These are phyloP conservation scores for Secale cereale DNA, from an alignment of 176 grass and related monocot species.

Conservation along the genomic window DNA sequence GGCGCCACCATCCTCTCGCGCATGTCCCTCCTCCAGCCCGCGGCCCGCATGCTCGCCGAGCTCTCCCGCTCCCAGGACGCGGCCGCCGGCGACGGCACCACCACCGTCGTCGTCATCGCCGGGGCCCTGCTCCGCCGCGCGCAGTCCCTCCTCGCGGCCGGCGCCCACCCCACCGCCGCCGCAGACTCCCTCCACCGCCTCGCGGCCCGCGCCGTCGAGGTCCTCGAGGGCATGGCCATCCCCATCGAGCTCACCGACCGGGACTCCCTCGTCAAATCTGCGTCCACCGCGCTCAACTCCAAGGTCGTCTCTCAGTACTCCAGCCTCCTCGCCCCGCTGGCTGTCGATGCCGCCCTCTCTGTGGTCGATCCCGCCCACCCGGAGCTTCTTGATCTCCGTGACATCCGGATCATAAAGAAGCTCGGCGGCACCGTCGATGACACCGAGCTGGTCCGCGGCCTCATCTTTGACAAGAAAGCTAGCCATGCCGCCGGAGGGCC, in stretches of 20 bases:
- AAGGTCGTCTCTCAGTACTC: constrained; percentile 95
- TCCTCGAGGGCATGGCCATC: neutral
- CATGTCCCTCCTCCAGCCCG: neutral
- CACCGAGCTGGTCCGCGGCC: constrained; percentile 66
- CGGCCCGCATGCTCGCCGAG: neutral
- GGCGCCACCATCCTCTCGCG: neutral
- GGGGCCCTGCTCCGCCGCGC: neutral
- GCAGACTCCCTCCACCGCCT: neutral
- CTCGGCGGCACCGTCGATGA: constrained; percentile 83
- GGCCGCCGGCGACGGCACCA: neutral
- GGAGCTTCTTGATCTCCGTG: constrained; percentile 69
- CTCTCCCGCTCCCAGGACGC: neutral
- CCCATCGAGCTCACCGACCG: constrained; percentile 49
- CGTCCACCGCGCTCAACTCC: constrained; percentile 66
- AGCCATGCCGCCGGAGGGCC: constrained; percentile 74
- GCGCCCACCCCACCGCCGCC: neutral
- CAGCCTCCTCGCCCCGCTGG: constrained; percentile 66
- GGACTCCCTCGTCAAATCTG: constrained; percentile 19
- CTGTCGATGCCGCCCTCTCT: constrained; percentile 70
- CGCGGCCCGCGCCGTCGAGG: neutral
- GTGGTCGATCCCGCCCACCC: constrained; percentile 80
- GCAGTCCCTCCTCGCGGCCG: neutral
- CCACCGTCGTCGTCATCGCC: neutral
- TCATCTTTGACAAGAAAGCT: constrained; percentile 90
- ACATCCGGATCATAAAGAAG: constrained; percentile 80